Conservation (phyloP, 2,329 filamentous ascomycete genomes). For the Colletotrichum sojae region DNA sequence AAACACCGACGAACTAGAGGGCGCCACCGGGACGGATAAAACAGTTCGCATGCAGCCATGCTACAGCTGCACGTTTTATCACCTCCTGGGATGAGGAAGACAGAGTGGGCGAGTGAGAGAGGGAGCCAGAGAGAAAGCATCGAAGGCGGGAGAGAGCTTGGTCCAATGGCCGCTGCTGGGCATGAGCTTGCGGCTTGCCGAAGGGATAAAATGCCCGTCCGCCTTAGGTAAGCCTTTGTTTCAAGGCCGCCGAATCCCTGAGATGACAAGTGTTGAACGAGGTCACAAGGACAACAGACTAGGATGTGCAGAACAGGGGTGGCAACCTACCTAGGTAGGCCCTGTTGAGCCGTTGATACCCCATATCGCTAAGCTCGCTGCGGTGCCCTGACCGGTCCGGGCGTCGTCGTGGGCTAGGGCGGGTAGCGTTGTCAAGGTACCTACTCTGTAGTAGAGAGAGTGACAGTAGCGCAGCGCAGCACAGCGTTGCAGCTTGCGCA, state of each 20-base stretch:
- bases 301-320: slow-evolving; percentile 31
- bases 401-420: slow-evolving; percentile 26
- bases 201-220: slow-evolving; percentile 27
- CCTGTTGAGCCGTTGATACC: slow-evolving; percentile 38
- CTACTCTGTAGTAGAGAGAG: too few relatives aligned
- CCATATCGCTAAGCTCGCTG: slow-evolving; percentile 30
- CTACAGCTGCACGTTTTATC: slow-evolving; percentile 24
- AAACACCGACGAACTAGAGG: slow-evolving; percentile 6
- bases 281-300: slow-evolving; percentile 38
- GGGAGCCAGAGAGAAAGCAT: neutral
- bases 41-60: slow-evolving; percentile 19
- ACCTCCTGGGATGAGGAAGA: slow-evolving; percentile 8
- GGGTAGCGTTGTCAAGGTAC: neutral
- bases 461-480: too few relatives aligned
- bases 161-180: neutral
- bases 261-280: slow-evolving; percentile 30
- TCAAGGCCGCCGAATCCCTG: slow-evolving; percentile 26
- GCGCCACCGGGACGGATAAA: slow-evolving; percentile 18
- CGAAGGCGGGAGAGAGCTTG: too few relatives aligned
- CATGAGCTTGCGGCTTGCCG: slow-evolving; percentile 3
- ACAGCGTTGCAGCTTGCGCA: too few relatives aligned
- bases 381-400: slow-evolving; percentile 37
- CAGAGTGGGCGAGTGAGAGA: neutral
- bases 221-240: slow-evolving; percentile 26
- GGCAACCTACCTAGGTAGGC: too few relatives aligned